phyloP scores from a whole-genome alignment of 768 basidiomycete species.

The Panaeolus cyanescens region DNA sequence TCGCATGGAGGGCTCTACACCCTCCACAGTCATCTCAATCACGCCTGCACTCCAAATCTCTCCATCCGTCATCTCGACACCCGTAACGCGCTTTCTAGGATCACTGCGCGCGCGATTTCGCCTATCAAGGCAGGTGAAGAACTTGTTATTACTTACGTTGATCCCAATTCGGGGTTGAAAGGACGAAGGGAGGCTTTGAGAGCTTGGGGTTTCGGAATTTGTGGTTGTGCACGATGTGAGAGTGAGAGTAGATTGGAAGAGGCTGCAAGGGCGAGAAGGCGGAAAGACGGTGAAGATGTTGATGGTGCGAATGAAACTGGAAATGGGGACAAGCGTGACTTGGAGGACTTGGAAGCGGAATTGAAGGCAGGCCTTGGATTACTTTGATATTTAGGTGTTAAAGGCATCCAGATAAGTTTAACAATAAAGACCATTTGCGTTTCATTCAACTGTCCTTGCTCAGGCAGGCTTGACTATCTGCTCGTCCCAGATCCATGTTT shows the following conservation, averaged over 20 bases:
- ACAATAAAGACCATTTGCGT: too few relatives aligned
- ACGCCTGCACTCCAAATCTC: constrained; percentile 78
- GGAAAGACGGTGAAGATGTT: constrained; percentile 18
- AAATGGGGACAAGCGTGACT: constrained; percentile 9
- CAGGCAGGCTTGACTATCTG: too few relatives aligned
- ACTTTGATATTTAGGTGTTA: not conserved
- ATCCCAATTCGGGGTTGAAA: constrained; percentile 54
- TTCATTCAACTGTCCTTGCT: too few relatives aligned
- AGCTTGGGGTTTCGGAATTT: constrained; percentile 78
- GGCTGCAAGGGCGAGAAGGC: constrained; percentile 28
- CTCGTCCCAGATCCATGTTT: too few relatives aligned
- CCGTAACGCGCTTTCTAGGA: constrained; percentile 67
- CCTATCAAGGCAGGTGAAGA: constrained; percentile 74
- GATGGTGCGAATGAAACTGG: constrained; percentile 22
- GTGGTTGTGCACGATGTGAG: constrained; percentile 68
- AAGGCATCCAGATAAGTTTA: too few relatives aligned
- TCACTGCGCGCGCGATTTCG: constrained; percentile 70
- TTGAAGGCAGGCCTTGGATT: constrained; percentile 11
- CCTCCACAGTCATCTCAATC: constrained; percentile 87
- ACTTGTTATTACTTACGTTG: constrained; percentile 76
- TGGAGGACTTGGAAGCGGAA: constrained; percentile 14
- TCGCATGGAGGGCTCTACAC: constrained; percentile 85
- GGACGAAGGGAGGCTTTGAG: constrained; percentile 54
- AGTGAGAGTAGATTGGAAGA: constrained; percentile 51
- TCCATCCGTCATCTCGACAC: constrained; percentile 78